Conservation (phyloP, 345 rosid species). For the Brassica napus region Da-Ae NC_063449.1:37274501-37275000, state of each 20-base stretch:
- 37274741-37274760: conserved; percentile 1
- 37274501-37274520: not conserved
- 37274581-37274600: not conserved
- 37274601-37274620: not conserved
- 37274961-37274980: not conserved
- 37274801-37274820: not conserved
- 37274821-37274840: not conserved
- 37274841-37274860: conserved; percentile 9
- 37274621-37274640: not conserved
- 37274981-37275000: not conserved
- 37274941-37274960: conserved; percentile 14
- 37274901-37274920: conserved; percentile 43
- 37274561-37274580: not conserved
- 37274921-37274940: conserved; percentile 33
- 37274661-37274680: conserved; percentile 1
- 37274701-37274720: not conserved
- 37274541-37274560: not conserved
- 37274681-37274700: not conserved
- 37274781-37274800: not conserved
- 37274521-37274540: not conserved
- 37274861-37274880: conserved; percentile 15
- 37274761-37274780: not conserved
- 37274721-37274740: not conserved
- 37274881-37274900: conserved; percentile 29
- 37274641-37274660: conserved; percentile 1